These are phyloP conservation scores for Haplosporangium gracile DNA, from an alignment of 192 early-diverging fungal genomes.

Conservation along the genomic window DNA sequence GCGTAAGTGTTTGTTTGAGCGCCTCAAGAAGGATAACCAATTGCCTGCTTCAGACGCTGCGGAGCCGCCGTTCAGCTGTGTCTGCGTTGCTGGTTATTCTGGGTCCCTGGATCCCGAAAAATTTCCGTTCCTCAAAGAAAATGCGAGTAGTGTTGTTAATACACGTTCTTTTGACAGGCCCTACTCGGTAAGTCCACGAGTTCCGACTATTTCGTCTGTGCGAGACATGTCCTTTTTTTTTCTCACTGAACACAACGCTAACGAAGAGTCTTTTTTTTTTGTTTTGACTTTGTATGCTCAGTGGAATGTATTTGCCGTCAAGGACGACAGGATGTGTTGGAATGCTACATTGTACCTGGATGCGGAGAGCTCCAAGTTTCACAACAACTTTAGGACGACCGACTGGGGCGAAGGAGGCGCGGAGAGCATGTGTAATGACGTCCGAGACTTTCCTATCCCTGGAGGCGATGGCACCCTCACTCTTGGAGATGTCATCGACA, in stretches of 20 bases:
- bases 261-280: neutral
- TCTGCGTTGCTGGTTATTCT: conserved; percentile 20
- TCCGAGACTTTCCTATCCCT: conserved; percentile 20
- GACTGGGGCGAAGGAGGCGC: conserved; percentile 12
- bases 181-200: conserved; percentile 12
- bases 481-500: conserved; percentile 24
- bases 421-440: conserved; percentile 23
- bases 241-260: too few species aligned
- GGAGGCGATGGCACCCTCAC: conserved; percentile 11
- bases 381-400: conserved; percentile 4
- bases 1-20: conserved; percentile 17
- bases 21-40: neutral
- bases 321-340: conserved; percentile 15
- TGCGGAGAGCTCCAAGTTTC: neutral
- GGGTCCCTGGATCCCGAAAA: neutral
- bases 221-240: too few species aligned
- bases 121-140: conserved; percentile 2
- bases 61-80: conserved; percentile 7
- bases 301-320: conserved; percentile 10
- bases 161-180: neutral
- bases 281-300: neutral
- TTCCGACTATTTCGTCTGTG: neutral
- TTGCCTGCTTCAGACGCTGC: conserved; percentile 11
- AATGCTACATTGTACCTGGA: neutral
- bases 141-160: neutral